Conservation (phyloP, 805 yeast genomes). For the Lachancea sp. region DNA sequence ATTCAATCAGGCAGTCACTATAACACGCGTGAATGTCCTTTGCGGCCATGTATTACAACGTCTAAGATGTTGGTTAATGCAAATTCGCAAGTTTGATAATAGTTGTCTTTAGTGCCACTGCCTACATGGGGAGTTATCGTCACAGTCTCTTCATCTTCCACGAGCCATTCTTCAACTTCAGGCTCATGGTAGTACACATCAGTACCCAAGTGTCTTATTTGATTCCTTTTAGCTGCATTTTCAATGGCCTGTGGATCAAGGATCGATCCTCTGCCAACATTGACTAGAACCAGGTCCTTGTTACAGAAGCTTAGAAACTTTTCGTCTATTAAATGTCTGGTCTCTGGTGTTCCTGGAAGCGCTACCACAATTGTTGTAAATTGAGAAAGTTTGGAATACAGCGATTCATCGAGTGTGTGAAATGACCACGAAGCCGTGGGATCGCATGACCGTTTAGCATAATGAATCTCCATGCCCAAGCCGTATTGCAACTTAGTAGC, state of each 20-base stretch:
- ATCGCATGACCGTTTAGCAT: conserved; percentile 42
- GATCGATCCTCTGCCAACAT: conserved; percentile 54
- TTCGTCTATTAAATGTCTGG: conserved; percentile 42
- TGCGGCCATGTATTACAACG: not conserved
- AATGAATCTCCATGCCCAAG: conserved; percentile 54
- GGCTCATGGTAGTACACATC: conserved; percentile 62
- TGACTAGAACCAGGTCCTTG: conserved; percentile 36
- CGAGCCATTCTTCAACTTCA: conserved; percentile 24
- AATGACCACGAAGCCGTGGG: conserved; percentile 29
- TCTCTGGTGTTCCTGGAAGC: conserved; percentile 50
- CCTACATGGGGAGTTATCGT: conserved; percentile 59
- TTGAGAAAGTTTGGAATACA: conserved; percentile 33
- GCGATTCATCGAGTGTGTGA: conserved; percentile 32
- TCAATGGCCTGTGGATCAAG: conserved; percentile 46
- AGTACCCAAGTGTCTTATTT: conserved; percentile 48
- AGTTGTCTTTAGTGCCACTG: conserved; percentile 46
- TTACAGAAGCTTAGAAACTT: conserved; percentile 33
- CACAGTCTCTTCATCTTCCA: conserved; percentile 9
- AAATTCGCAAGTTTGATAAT: conserved; percentile 37
- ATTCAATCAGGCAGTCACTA: too few species aligned
- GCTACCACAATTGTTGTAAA: conserved; percentile 51
- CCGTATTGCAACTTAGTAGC: conserved; percentile 42
- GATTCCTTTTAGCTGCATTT: conserved; percentile 39
- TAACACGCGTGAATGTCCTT: not conserved
- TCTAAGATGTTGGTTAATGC: conserved; percentile 19